Percentiles rank a stretch among this genome's conserved stretches.
These are phyloP conservation scores for Diplodia sapinea DNA, from an alignment of 2,329 filamentous ascomycete species.

Conservation along the genomic window DNA sequence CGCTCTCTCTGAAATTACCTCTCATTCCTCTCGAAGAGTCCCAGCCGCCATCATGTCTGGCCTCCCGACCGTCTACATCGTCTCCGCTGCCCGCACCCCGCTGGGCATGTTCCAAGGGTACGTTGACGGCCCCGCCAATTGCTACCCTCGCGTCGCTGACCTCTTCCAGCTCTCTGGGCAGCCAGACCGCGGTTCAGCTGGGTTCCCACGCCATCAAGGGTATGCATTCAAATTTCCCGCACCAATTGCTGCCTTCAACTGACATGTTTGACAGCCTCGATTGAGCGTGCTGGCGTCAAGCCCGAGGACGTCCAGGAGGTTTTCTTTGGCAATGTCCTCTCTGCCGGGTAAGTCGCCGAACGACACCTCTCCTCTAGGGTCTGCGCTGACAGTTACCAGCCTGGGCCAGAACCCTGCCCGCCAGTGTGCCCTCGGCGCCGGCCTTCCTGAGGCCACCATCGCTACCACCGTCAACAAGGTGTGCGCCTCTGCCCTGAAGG, in stretches of 20 bases:
- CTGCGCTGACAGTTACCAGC: slow-evolving; percentile 55
- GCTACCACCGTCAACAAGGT: slow-evolving; percentile 99
- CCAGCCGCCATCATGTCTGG: slow-evolving; percentile 65
- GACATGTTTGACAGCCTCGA: slow-evolving; percentile 61
- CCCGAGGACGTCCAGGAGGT: slow-evolving; percentile 91
- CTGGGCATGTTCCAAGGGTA: slow-evolving; percentile 94
- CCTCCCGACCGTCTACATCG: slow-evolving; percentile 91
- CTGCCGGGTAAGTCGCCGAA: slow-evolving; percentile 74
- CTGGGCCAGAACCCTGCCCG: slow-evolving; percentile 95
- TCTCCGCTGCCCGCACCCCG: slow-evolving; percentile 87
- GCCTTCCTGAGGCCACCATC: slow-evolving; percentile 78
- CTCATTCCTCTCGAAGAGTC: neutral
- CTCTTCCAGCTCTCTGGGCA: slow-evolving; percentile 78
- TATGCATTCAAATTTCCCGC: slow-evolving; percentile 50
- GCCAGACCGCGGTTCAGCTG: slow-evolving; percentile 82
- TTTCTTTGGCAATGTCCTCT: slow-evolving; percentile 97
- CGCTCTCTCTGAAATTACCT: neutral
- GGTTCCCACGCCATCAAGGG: slow-evolving; percentile 93
- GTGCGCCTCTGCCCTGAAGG: slow-evolving; percentile 93
- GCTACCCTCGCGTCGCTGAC: slow-evolving; percentile 1
- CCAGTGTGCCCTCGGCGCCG: slow-evolving; percentile 89
- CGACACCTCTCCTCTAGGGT: neutral
- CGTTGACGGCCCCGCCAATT: slow-evolving; percentile 40
- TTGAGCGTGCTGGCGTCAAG: slow-evolving; percentile 87
- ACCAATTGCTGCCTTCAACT: slow-evolving; percentile 35